A percentile compares a stretch with the other conserved stretches of the same genome.
These are phyloP conservation scores for Fusarium virguliforme DNA, from an alignment of 2,329 filamentous ascomycete genomes.

Conservation along the genomic window DNA sequence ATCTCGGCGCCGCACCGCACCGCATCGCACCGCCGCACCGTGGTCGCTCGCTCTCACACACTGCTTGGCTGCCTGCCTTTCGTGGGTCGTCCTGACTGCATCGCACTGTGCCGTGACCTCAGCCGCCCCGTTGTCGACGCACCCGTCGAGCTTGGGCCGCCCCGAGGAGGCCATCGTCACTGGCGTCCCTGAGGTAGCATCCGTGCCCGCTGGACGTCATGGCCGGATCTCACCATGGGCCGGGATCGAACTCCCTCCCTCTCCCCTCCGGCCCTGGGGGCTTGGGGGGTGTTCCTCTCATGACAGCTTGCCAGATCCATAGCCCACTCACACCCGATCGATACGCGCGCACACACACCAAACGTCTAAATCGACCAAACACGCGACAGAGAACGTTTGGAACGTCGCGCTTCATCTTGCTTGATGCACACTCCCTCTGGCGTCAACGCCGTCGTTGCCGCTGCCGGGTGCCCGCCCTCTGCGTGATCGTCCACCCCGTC, in stretches of 20 bases:
- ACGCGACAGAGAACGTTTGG: slow-evolving; percentile 30
- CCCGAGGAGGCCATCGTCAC: slow-evolving; percentile 26
- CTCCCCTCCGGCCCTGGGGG: slow-evolving; percentile 29
- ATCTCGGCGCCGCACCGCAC: slow-evolving; percentile 23
- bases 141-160: slow-evolving; percentile 26
- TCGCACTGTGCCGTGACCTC: slow-evolving; percentile 30
- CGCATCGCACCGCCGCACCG: slow-evolving; percentile 23
- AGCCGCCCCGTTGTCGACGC: slow-evolving; percentile 3
- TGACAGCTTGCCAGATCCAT: slow-evolving; percentile 47
- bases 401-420: slow-evolving; percentile 21
- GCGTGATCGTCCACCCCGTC: slow-evolving; percentile 28
- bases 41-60: background rate
- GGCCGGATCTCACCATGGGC: slow-evolving; percentile 42
- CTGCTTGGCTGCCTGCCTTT: background rate
- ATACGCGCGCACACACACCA: slow-evolving; percentile 40
- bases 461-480: slow-evolving; percentile 22
- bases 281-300: slow-evolving; percentile 31
- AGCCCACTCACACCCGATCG: slow-evolving; percentile 45
- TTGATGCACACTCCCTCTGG: slow-evolving; percentile 30
- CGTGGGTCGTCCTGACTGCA: slow-evolving; percentile 2
- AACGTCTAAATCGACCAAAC: slow-evolving; percentile 38
- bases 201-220: slow-evolving; percentile 40
- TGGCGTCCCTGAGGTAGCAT: slow-evolving; percentile 32
- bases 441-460: slow-evolving; percentile 25
- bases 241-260: slow-evolving; percentile 38